Base-by-base conservation (phyloP, 73 alveolate species). In the Paramecium sonneborni region DNA sequence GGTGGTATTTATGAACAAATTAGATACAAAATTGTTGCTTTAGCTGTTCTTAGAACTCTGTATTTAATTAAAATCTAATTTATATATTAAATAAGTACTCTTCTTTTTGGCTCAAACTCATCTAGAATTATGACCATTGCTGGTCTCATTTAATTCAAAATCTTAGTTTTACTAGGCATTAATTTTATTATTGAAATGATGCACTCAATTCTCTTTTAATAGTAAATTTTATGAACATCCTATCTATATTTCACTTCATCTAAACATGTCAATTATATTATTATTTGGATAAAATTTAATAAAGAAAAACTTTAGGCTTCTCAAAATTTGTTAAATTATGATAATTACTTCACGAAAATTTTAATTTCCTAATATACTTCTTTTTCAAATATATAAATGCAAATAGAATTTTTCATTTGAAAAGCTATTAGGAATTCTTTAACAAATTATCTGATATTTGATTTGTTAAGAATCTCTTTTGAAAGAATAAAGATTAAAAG, bases 1-100 rank as follows among this genome's bases (percentile, higher is more conserved):
- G 98, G 97, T 11, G 99, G 99, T 74, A 99, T 98, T 96, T 99
- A 99, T 88, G 99, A 98, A 95, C 99, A 98, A 56, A 99, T 98
- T 92, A 99, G 94, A 96, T 95, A 99, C 92, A 99, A 98, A 94
- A 99, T 97, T 85, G 98, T 97, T 41, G 99, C 98, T 58, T 98
- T 97, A 43, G 99, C 98, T 26, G 99, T 99, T 99, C 99, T 98
- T 93, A 97, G 94, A 67, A 96, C 92, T 96, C 96, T 96, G 86
- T 97, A 99, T 57, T 95, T 93, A 95, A 95, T 72, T 55, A 76
- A 93, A 87, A 86, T 39, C 90, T 79, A 79, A 23, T 38, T 6
- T 4, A 52, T 52, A 52, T 5, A 9, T 4, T 0, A 15, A 52
- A 21, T 20, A 26, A 10, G 46, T 72, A 57, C 98, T 95, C 95